Conservation (phyloP, 176 grass and related monocot genomes). For the Canna indica region DNA sequence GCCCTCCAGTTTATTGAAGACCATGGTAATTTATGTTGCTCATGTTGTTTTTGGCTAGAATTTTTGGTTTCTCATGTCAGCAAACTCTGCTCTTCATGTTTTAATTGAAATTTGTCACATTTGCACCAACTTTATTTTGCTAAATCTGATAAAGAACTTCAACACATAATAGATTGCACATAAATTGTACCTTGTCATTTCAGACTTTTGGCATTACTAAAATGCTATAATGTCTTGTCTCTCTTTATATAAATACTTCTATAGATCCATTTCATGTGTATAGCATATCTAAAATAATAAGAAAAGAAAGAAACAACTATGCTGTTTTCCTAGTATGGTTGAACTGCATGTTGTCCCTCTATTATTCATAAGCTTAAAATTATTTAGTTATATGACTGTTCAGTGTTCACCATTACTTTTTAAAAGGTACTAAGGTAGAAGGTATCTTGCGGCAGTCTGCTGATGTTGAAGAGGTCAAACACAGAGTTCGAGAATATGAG, state of each 20-base stretch:
- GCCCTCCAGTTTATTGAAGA: conserved; percentile 91
- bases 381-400: not conserved
- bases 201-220: not conserved
- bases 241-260: not conserved
- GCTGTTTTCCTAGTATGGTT: not conserved
- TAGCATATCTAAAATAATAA: not conserved
- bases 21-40: conserved; percentile 46
- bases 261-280: not conserved
- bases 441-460: conserved; percentile 91
- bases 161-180: not conserved
- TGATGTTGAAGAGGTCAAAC: conserved; percentile 99
- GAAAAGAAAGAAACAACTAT: not conserved
- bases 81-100: not conserved
- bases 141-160: not conserved
- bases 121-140: not conserved
- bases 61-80: not conserved
- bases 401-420: conserved; percentile 7
- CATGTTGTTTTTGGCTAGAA: not conserved
- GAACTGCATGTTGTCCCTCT: not conserved
- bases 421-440: conserved; percentile 79
- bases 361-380: not conserved
- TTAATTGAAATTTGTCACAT: not conserved
- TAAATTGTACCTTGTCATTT: not conserved
- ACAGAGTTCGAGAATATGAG: conserved; percentile 83
- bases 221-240: not conserved